Percentiles rank a stretch among this genome's conserved stretches.
Evolutionary conservation across 2,329 filamentous ascomycete genomes (phyloP).

Genomic region (Colletotrichum somersetense): DNA sequence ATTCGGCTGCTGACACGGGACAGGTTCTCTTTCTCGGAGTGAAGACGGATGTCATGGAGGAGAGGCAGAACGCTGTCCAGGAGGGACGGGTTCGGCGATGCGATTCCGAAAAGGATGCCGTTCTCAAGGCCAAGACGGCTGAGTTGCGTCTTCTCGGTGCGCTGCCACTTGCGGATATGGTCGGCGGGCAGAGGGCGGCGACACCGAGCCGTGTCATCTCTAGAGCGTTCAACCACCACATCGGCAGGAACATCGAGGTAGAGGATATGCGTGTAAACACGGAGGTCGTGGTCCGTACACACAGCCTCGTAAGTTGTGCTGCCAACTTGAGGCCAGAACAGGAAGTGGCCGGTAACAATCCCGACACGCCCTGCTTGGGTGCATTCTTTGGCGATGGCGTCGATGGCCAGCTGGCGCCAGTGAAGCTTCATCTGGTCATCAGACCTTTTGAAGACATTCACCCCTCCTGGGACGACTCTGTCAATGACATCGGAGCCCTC

Average conservation of each 20-base stretch:
- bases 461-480: conserved; percentile 57
- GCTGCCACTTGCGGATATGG: conserved; percentile 62
- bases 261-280: conserved; percentile 68
- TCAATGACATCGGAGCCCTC: conserved; percentile 66
- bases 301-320: conserved; percentile 47
- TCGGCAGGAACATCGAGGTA: conserved; percentile 62
- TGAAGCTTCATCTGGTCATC: conserved; percentile 51
- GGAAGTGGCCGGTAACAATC: conserved; percentile 68
- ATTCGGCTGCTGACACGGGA: conserved; percentile 48
- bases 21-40: conserved; percentile 56
- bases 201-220: conserved; percentile 51
- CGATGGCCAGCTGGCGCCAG: conserved; percentile 61
- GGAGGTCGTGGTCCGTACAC: conserved; percentile 59
- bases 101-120: conserved; percentile 60
- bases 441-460: conserved; percentile 60
- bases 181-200: conserved; percentile 50
- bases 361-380: conserved; percentile 50
- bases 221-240: conserved; percentile 53
- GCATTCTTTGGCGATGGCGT: conserved; percentile 56
- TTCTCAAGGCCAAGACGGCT: conserved; percentile 58
- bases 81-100: conserved; percentile 36
- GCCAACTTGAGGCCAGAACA: conserved; percentile 62
- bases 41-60: conserved; percentile 54
- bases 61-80: conserved; percentile 45
- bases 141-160: conserved; percentile 58